These are phyloP conservation scores for Allodekkera sacchari DNA, from an alignment of 805 yeast species.

Conservation along the genomic window DNA sequence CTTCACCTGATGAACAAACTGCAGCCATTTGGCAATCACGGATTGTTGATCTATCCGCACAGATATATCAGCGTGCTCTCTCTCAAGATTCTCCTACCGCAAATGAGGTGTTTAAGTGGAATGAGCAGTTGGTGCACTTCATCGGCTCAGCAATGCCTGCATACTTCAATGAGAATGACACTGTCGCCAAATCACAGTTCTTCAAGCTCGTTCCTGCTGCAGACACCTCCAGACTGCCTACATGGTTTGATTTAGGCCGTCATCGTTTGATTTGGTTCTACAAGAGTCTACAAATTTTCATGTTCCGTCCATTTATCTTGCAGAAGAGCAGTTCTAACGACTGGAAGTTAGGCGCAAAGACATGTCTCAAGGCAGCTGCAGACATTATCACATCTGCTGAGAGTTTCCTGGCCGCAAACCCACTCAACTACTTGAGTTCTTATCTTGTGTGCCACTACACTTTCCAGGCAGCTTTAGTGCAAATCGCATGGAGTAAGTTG, in stretches of 20 bases:
- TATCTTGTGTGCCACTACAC: conserved; percentile 61
- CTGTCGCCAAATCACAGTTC: conserved; percentile 19
- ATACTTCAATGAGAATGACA: conserved; percentile 36
- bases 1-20: too few relatives aligned
- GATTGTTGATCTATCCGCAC: conserved; percentile 39
- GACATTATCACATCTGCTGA: conserved; percentile 44
- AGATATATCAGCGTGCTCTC: conserved; percentile 38
- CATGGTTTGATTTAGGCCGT: conserved; percentile 48
- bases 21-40: conserved; percentile 49
- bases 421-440: conserved; percentile 38
- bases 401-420: conserved; percentile 21
- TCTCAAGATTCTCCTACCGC: conserved; percentile 41
- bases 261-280: conserved; percentile 52
- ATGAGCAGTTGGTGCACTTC: conserved; percentile 33
- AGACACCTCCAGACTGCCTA: conserved; percentile 24
- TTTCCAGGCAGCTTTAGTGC: conserved; percentile 57
- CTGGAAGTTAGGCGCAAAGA: too few relatives aligned
- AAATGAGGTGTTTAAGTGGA: conserved; percentile 41
- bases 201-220: conserved; percentile 15
- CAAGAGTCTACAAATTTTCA: conserved; percentile 44
- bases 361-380: conserved; percentile 43
- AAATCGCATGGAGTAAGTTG: too few relatives aligned
- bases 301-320: conserved; percentile 50
- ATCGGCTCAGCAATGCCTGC: conserved; percentile 32
- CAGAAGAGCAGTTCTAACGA: too few relatives aligned